Base-by-base conservation (phyloP, 2,329 filamentous ascomycete species). In the Fusarium scirpi region DNA sequence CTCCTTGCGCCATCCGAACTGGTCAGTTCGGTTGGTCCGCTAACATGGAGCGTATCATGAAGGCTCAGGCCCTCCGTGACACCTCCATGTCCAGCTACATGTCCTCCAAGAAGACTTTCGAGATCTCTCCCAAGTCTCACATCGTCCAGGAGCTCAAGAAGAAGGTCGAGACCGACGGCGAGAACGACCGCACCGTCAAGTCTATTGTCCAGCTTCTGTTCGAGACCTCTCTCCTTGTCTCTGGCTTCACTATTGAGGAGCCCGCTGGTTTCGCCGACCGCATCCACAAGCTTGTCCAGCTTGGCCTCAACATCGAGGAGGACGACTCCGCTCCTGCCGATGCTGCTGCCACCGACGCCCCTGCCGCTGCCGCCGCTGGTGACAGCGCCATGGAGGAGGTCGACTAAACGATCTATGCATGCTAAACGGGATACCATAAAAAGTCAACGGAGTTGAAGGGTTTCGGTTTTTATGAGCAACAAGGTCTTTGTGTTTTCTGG, bases 1-100 rank as follows among this genome's bases (percentile, higher is more conserved):
- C 96, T 73, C 96, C 96, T 80, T 98, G 96, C 85, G 96, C 96
- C 82, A 98, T 99, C 89, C 95, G 96, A 84, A 99, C 96, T 76
- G 96, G 96, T 80, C 96, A 98, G 87, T 99, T 99, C 84, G 96
- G 96, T 85, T 99, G 96, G 96, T 98, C 95, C 62, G 96, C 96
- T 82, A 99, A 99, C 91, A 99, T 99, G 96, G 96, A 99, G 90
- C 96, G 96, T 89, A 99, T 99, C 91, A 99, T 99, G 96, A 99
- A 99, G 92, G 96, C 96, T 29, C 96, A 99, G 89, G 96, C 96
- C 80, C 95, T 99, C 80, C 96, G 96, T 87, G 96, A 99, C 87
- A 99, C 96, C 76, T 98, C 94, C 79, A 99, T 99, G 96, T 94
- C 90, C 85, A 97, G 94, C 78, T 99, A 99, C 93, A 99, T 99